Evolutionary conservation across 2,329 filamentous ascomycete species (phyloP).

Genomic region (Xylaria sp.): DNA sequence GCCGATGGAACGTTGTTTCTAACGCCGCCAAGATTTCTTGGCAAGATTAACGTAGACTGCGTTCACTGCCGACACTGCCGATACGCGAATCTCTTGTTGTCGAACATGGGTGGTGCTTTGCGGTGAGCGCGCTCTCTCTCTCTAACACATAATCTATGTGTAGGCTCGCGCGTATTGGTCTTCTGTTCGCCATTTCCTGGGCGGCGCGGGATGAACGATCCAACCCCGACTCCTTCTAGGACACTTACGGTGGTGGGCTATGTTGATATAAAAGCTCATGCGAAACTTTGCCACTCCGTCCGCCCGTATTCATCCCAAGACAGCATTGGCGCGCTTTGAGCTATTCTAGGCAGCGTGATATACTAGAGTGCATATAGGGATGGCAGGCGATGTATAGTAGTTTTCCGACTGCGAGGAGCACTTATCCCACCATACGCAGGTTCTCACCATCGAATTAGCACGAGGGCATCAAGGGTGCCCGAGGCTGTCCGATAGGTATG

Average conservation of each 20-base stretch:
- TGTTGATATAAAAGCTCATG: constrained; percentile 50
- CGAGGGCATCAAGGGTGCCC: constrained; percentile 48
- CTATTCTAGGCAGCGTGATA: constrained; percentile 48
- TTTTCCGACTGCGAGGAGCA: constrained; percentile 52
- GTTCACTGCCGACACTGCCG: constrained; percentile 38
- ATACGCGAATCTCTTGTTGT: constrained; percentile 47
- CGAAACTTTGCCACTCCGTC: constrained; percentile 45
- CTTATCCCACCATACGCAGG: constrained; percentile 51
- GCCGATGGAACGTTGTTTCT: neutral
- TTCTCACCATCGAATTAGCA: constrained; percentile 45
- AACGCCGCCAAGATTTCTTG: neutral
- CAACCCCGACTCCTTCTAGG: constrained; percentile 51
- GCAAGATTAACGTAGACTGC: no score
- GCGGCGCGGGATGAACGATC: constrained; percentile 53
- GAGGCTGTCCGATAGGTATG: constrained; percentile 48
- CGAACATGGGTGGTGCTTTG: constrained; percentile 33
- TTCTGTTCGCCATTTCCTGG: constrained; percentile 45
- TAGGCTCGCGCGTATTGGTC: constrained; percentile 39
- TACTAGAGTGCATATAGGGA: constrained; percentile 47
- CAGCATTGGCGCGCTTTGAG: constrained; percentile 45
- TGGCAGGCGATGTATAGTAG: constrained; percentile 47
- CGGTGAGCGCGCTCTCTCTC: constrained; percentile 24
- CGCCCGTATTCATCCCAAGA: constrained; percentile 37
- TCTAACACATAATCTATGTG: constrained; percentile 39
- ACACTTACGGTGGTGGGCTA: constrained; percentile 49